A percentile compares a stretch with the other conserved stretches of the same genome.
phyloP scores from a whole-genome alignment of 2,329 filamentous ascomycete genomes.

The Alternaria postmessia region DNA sequence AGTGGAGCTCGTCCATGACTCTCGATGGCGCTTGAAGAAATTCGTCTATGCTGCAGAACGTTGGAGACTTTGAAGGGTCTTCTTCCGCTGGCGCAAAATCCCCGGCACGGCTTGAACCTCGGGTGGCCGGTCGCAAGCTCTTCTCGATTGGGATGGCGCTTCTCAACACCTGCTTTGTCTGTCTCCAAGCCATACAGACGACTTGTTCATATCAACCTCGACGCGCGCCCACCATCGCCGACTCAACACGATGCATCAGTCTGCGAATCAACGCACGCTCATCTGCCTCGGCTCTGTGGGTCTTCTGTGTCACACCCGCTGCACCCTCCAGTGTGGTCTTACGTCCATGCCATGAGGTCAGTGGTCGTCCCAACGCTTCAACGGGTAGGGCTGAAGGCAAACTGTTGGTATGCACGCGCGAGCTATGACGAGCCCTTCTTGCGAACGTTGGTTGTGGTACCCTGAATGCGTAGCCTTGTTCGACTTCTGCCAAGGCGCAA shows the following conservation, averaged over 20 bases:
- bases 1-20: slow-evolving; percentile 7
- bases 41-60: slow-evolving; percentile 9
- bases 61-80: slow-evolving; percentile 8
- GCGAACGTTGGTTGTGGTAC: background rate
- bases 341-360: background rate
- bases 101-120: slow-evolving; percentile 6
- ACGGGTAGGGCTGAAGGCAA: slow-evolving; percentile 14
- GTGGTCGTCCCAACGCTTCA: background rate
- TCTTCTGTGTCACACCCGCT: background rate
- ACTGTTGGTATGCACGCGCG: background rate
- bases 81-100: slow-evolving; percentile 10
- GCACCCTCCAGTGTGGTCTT: background rate
- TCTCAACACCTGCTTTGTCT: slow-evolving; percentile 34
- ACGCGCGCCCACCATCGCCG: background rate
- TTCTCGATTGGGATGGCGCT: slow-evolving; percentile 22
- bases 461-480: background rate
- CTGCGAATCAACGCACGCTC: background rate
- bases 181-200: slow-evolving; percentile 22
- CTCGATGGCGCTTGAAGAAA: slow-evolving; percentile 6
- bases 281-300: background rate
- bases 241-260: background rate
- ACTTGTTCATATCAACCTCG: slow-evolving; percentile 14
- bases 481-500: slow-evolving; percentile 1
- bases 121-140: slow-evolving; percentile 20
- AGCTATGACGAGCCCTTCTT: background rate